These are phyloP conservation scores for Neofusicoccum cordaticola DNA, from an alignment of 2,329 filamentous ascomycete species.

Conservation along the genomic window DNA sequence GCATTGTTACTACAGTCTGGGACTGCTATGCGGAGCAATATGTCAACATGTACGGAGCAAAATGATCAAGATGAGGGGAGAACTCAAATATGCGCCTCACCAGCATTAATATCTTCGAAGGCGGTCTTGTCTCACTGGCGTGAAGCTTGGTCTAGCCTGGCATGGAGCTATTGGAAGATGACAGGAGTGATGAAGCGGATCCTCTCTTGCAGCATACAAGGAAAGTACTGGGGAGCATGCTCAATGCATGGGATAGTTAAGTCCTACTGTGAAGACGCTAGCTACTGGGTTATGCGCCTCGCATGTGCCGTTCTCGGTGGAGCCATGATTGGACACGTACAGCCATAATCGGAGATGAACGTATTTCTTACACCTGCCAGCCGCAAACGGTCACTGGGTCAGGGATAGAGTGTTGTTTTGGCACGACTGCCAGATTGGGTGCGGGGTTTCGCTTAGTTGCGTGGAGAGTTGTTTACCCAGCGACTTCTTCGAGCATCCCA, in stretches of 20 bases:
- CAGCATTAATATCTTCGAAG: slow-evolving; percentile 22
- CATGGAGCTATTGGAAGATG: slow-evolving; percentile 34
- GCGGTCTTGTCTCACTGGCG: slow-evolving; percentile 40
- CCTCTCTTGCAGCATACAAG: background rate
- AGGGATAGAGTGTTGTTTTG: slow-evolving; percentile 7
- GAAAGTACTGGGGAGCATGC: background rate
- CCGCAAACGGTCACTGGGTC: background rate
- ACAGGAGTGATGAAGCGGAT: background rate
- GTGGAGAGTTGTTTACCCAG: slow-evolving; percentile 12
- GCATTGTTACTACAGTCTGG: slow-evolving; percentile 53
- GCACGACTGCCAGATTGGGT: background rate
- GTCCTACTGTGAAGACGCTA: background rate
- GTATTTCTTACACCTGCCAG: background rate
- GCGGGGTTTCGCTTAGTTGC: slow-evolving; percentile 11
- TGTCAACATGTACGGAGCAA: slow-evolving; percentile 30
- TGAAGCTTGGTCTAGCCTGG: slow-evolving; percentile 39
- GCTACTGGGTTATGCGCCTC: background rate
- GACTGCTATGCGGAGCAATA: slow-evolving; percentile 54
- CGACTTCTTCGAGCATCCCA: slow-evolving; percentile 4
- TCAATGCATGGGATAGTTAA: background rate
- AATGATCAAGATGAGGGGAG: slow-evolving; percentile 21
- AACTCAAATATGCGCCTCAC: slow-evolving; percentile 68
- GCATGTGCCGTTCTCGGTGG: background rate
- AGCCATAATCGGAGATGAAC: background rate
- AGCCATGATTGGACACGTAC: background rate